Conservation (phyloP, 176 grass and related monocot genomes). For the Puya raimondii region DNA sequence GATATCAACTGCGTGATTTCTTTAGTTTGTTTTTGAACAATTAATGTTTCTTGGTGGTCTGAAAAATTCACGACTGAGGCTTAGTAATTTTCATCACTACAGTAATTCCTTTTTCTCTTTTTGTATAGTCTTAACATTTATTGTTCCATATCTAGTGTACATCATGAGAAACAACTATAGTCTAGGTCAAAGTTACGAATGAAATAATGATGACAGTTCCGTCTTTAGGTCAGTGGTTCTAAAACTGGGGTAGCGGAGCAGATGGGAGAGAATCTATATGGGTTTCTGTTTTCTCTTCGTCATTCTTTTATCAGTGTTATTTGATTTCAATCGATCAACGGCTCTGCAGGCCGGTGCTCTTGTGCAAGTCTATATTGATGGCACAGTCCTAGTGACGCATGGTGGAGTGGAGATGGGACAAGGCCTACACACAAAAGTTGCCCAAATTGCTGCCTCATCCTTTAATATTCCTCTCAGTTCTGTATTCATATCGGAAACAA, state of each 20-base stretch:
- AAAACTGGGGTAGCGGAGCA: background rate
- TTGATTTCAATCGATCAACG: constrained; percentile 25
- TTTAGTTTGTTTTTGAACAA: no score
- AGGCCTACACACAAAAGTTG: constrained; percentile 94
- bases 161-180: no score
- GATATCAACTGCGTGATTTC: no score
- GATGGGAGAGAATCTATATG: background rate
- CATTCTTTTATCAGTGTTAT: constrained; percentile 10
- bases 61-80: no score
- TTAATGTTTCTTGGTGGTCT: no score
- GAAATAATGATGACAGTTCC: no score
- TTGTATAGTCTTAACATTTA: no score
- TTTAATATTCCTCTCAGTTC: constrained; percentile 78
- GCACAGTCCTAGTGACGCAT: constrained; percentile 92
- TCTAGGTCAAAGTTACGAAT: no score
- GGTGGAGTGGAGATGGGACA: constrained; percentile 99
- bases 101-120: no score
- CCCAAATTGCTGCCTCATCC: constrained; percentile 78
- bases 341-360: constrained; percentile 70
- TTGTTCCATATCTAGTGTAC: no score
- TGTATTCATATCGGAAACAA: constrained; percentile 97
- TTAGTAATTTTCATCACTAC: no score
- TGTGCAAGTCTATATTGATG: constrained; percentile 94
- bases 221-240: no score
- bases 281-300: background rate